Evolutionary conservation across 345 rosid species (phyloP).

Genomic region (Euphorbia peplus): DNA sequence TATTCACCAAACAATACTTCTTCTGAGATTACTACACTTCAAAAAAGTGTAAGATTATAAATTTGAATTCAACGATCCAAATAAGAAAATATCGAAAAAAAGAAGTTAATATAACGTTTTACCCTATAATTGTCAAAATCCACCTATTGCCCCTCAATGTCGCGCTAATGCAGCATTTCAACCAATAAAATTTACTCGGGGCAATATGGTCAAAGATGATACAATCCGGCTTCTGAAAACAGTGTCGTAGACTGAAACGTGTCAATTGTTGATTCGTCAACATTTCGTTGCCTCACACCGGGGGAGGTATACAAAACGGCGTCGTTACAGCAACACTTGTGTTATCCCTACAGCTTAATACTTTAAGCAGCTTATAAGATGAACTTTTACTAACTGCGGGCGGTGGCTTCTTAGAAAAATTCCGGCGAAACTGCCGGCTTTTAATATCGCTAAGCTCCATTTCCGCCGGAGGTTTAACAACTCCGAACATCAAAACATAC

Average conservation of each 20-base stretch:
- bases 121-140: no score
- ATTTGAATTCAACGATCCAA: no score
- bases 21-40: no score
- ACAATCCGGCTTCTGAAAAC: no score
- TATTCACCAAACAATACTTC: no score
- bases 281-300: slow-evolving; percentile 14
- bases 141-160: no score
- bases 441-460: slow-evolving; percentile 67
- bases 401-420: slow-evolving; percentile 26
- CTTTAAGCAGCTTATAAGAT: slow-evolving; percentile 49
- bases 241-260: no score
- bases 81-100: no score
- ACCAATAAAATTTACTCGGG: no score
- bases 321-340: slow-evolving; percentile 54
- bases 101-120: neutral
- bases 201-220: neutral
- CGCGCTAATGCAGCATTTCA: no score
- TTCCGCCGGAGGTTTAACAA: slow-evolving; percentile 55
- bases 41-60: no score
- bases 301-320: slow-evolving; percentile 43
- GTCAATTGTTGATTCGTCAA: neutral
- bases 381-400: slow-evolving; percentile 36
- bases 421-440: slow-evolving; percentile 63
- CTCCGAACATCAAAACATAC: slow-evolving; percentile 65
- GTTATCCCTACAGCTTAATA: slow-evolving; percentile 62